Conservation (phyloP, 1,284 basidiomycete genomes). For the Boletus calvinii region DNA sequence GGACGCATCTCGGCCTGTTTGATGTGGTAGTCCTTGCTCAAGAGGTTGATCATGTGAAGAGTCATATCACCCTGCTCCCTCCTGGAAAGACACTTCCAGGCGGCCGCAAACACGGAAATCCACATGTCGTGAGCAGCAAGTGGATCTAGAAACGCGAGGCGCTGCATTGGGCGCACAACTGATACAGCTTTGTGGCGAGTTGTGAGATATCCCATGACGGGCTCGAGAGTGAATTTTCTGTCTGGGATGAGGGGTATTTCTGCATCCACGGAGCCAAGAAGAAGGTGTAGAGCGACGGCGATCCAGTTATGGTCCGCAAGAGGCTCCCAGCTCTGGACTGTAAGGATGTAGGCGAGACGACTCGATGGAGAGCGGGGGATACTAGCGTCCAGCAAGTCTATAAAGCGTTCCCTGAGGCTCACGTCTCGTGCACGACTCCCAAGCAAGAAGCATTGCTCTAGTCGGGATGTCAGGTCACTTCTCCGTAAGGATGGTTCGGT, state of each 20-base stretch:
- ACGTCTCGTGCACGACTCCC: constrained; percentile 88
- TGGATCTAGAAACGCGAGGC: constrained; percentile 81
- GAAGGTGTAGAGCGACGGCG: constrained; percentile 85
- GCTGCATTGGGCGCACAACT: constrained; percentile 77
- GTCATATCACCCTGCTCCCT: constrained; percentile 90
- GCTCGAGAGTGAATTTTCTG: constrained; percentile 33
- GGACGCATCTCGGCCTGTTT: constrained; percentile 90
- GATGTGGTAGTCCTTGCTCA: constrained; percentile 93
- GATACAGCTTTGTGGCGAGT: constrained; percentile 54
- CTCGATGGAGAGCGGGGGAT: constrained; percentile 81
- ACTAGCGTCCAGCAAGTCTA: constrained; percentile 89
- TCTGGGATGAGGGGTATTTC: constrained; percentile 47
- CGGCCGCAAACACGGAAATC: constrained; percentile 88
- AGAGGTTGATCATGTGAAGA: constrained; percentile 85
- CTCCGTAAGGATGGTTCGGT: constrained; percentile 82
- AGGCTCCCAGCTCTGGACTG: constrained; percentile 95
- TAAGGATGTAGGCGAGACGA: constrained; percentile 89
- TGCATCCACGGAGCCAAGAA: constrained; percentile 81
- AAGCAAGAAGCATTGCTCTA: constrained; percentile 93
- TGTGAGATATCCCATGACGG: constrained; percentile 37
- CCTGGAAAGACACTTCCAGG: constrained; percentile 85
- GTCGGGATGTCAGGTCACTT: constrained; percentile 90
- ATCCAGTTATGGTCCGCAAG: constrained; percentile 96
- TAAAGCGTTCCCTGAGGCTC: constrained; percentile 80
- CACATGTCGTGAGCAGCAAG: constrained; percentile 82